Conservation (phyloP, 352 stramenopile species). For the Phytophthora ohioensis region DNA sequence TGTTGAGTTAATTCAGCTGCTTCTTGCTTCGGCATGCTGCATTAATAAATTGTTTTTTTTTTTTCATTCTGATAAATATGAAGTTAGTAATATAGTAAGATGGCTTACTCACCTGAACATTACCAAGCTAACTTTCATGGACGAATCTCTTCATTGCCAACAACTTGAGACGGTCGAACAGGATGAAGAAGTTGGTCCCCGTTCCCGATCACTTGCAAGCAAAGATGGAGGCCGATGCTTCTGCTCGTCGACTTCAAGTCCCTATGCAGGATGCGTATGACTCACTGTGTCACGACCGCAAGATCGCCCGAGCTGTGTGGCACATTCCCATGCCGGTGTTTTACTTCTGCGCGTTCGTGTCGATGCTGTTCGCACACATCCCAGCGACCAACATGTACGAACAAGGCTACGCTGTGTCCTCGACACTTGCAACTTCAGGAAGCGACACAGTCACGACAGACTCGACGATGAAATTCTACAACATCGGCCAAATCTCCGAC, state of each 20-base stretch:
- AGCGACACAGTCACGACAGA: constrained; percentile 54
- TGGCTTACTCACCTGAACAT: no score
- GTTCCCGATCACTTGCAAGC: not conserved
- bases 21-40: no score
- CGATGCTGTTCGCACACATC: constrained; percentile 59
- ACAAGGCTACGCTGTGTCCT: constrained; percentile 44
- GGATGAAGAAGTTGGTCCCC: constrained; percentile 8
- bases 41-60: no score
- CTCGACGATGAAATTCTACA: constrained; percentile 58
- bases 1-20: no score
- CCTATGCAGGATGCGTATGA: constrained; percentile 36
- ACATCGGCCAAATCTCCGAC: constrained; percentile 48
- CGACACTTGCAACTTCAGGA: constrained; percentile 47
- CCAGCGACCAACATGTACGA: constrained; percentile 46
- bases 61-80: no score
- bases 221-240: not conserved
- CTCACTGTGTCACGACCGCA: constrained; percentile 50
- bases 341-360: constrained; percentile 54
- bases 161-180: not conserved
- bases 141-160: constrained; percentile 15
- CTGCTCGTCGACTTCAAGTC: constrained; percentile 8
- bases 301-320: constrained; percentile 41
- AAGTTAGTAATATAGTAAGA: no score
- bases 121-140: not conserved
- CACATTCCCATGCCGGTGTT: constrained; percentile 45